Conservation (phyloP, 169 alveolate species). For the Eimeria praecox region DNA sequence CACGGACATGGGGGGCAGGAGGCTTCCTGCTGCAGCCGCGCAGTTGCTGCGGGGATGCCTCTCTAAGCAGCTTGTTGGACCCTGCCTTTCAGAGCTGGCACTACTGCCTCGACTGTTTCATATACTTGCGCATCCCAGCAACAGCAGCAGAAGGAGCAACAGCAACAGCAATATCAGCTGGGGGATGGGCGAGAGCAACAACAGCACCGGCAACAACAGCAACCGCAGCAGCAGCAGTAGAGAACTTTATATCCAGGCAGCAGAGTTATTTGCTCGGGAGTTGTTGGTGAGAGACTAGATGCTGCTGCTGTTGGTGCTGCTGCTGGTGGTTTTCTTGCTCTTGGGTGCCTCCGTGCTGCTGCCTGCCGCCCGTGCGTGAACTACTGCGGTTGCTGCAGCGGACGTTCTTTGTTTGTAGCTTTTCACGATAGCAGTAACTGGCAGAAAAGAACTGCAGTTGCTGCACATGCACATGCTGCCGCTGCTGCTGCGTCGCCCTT, state of each 20-base stretch:
- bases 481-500: not conserved
- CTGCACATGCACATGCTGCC: not conserved
- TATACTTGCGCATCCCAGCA: not conserved
- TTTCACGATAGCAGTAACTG: not conserved
- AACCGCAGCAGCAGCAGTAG: slow-evolving; percentile 4
- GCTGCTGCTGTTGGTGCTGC: not conserved
- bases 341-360: not conserved
- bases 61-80: slow-evolving; percentile 25
- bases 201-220: slow-evolving; percentile 7
- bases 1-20: not conserved
- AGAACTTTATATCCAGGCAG: slow-evolving; percentile 18
- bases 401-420: not conserved
- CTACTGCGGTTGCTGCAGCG: not conserved
- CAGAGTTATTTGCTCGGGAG: slow-evolving; percentile 38
- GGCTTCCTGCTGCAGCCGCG: slow-evolving; percentile 31
- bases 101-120: slow-evolving; percentile 39
- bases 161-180: not conserved
- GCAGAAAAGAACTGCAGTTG: not conserved
- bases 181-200: slow-evolving; percentile 24
- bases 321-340: not conserved
- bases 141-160: slow-evolving; percentile 9
- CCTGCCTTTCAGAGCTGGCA: slow-evolving; percentile 21
- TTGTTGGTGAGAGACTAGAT: not conserved
- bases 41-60: slow-evolving; percentile 38
- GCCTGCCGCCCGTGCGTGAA: not conserved